These are phyloP conservation scores for Atkinsonella texensis DNA, from an alignment of 2,329 filamentous ascomycete species.

Conservation along the genomic window DNA sequence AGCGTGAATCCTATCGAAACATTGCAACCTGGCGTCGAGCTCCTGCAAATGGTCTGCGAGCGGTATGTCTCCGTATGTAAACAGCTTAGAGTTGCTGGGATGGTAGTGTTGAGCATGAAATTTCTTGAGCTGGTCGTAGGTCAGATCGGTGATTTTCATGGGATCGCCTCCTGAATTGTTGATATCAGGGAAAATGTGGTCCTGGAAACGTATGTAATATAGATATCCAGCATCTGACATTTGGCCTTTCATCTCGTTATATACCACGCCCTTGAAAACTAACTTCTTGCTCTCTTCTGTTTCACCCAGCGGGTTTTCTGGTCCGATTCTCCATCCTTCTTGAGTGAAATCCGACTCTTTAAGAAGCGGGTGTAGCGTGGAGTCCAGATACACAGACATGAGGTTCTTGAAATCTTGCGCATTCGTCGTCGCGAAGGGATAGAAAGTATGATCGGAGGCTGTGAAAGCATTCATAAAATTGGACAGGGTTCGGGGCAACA, in stretches of 20 bases:
- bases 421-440: slow-evolving; percentile 96
- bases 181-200: slow-evolving; percentile 85
- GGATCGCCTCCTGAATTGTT: slow-evolving; percentile 97
- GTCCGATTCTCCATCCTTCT: slow-evolving; percentile 92
- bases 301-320: slow-evolving; percentile 65
- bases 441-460: slow-evolving; percentile 89
- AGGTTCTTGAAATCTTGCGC: slow-evolving; percentile 90
- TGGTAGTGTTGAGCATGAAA: slow-evolving; percentile 95
- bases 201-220: slow-evolving; percentile 90
- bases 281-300: slow-evolving; percentile 51
- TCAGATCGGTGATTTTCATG: slow-evolving; percentile 89
- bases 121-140: slow-evolving; percentile 74
- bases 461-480: slow-evolving; percentile 99
- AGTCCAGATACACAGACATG: slow-evolving; percentile 92
- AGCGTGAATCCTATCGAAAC: slow-evolving; percentile 58
- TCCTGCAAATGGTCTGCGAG: slow-evolving; percentile 69
- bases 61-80: slow-evolving; percentile 92
- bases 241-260: slow-evolving; percentile 99
- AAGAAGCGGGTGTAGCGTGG: slow-evolving; percentile 78
- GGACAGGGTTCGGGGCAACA: slow-evolving; percentile 93
- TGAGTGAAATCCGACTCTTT: slow-evolving; percentile 90
- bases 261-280: slow-evolving; percentile 95
- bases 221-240: slow-evolving; percentile 96
- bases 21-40: slow-evolving; percentile 59
- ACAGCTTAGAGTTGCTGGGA: slow-evolving; percentile 89